phyloP scores from a whole-genome alignment of 2,329 filamentous ascomycete genomes.

The Aspergillus neoniger region DNA sequence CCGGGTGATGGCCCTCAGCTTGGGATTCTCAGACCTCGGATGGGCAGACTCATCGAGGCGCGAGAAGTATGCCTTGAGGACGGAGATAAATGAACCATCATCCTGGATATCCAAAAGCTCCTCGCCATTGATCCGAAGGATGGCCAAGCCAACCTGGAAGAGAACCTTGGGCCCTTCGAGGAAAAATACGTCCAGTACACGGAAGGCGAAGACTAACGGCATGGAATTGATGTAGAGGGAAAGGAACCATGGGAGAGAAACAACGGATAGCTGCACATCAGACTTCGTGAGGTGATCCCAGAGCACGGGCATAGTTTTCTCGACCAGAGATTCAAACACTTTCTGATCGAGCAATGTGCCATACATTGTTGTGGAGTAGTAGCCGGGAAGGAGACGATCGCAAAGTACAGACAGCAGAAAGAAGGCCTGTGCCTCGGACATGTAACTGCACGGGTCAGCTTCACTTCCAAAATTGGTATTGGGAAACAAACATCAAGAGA shows the following conservation, averaged over 20 bases:
- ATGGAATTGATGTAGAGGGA: conserved; percentile 99
- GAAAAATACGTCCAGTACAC: conserved; percentile 97
- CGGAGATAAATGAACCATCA: conserved; percentile 94
- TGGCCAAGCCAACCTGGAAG: conserved; percentile 96
- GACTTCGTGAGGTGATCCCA: conserved; percentile 98
- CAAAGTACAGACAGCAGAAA: conserved; percentile 89
- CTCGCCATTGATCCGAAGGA: conserved; percentile 93
- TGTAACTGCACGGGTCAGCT: conserved; percentile 63
- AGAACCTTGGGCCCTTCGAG: conserved; percentile 95
- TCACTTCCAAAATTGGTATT: neutral
- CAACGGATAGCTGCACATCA: conserved; percentile 94
- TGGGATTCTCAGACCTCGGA: conserved; percentile 91
- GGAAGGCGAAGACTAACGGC: conserved; percentile 95
- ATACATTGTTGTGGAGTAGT: conserved; percentile 99
- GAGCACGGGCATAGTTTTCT: conserved; percentile 96
- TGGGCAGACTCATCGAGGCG: conserved; percentile 93
- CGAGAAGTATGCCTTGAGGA: conserved; percentile 92
- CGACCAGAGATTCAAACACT: conserved; percentile 96
- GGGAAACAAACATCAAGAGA: conserved; percentile 72
- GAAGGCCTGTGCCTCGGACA: conserved; percentile 94
- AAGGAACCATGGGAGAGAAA: conserved; percentile 96
- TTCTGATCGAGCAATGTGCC: conserved; percentile 94
- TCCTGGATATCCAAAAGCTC: conserved; percentile 90
- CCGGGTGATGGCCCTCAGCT: conserved; percentile 86
- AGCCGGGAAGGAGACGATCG: conserved; percentile 88